Percentiles rank a stretch among this genome's conserved stretches.
phyloP scores from a whole-genome alignment of 305 asterid species.

The Ilex paraguariensis region DNA sequence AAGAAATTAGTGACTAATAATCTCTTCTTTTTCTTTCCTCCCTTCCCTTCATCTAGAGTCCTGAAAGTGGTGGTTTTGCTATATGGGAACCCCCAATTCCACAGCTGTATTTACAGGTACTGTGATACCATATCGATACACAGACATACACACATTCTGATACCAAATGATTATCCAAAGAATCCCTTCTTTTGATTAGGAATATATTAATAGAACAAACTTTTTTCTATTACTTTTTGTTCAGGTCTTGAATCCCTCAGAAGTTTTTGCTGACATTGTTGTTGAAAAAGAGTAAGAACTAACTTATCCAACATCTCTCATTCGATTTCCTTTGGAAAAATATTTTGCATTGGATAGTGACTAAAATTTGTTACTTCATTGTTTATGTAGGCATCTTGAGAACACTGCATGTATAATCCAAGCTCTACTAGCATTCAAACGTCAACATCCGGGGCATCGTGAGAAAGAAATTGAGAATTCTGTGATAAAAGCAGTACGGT shows the following conservation, averaged over 20 bases:
- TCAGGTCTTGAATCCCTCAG: conserved; percentile 77
- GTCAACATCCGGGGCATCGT: conserved; percentile 59
- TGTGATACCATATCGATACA: not conserved
- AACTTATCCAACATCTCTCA: not conserved
- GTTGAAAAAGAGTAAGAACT: conserved; percentile 69
- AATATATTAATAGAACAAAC: not conserved
- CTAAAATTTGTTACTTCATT: not conserved
- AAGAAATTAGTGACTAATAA: no score
- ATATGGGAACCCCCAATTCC: conserved; percentile 86
- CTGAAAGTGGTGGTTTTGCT: conserved; percentile 69
- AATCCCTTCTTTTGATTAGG: not conserved
- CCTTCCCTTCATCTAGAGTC: conserved; percentile 36
- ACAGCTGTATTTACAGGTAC: conserved; percentile 61
- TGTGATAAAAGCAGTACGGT: conserved; percentile 37
- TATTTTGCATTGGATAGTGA: not conserved
- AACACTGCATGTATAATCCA: conserved; percentile 53
- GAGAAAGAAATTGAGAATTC: conserved; percentile 59
- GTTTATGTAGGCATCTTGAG: conserved; percentile 55
- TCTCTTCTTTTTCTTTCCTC: not conserved
- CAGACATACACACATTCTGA: not conserved
- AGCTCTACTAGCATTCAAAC: conserved; percentile 55
- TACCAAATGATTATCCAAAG: no score
- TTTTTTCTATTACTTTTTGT: not conserved
- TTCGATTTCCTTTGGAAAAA: not conserved
- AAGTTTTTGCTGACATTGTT: conserved; percentile 79